Base-by-base conservation (phyloP, 331 rosid species). In the Pyracantha coccinea region DNA sequence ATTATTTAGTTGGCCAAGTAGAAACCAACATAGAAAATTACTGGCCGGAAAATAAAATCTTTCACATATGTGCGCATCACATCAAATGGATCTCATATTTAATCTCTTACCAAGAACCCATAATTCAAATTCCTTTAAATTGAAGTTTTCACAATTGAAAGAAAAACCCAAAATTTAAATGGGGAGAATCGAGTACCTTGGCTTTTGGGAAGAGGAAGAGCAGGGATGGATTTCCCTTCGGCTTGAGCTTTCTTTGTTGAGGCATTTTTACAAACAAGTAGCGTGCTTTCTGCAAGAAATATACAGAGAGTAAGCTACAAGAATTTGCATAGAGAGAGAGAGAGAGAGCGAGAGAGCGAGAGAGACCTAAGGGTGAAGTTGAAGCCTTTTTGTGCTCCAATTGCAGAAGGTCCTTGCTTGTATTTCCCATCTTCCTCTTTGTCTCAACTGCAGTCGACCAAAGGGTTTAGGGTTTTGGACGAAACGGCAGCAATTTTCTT, bases 371-470 rank as follows among this genome's bases (percentile, higher is more conserved):
- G 3, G 96, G 78, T 28, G 96, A 82, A 75, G 82, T 60, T 17
- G 89, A 80, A 1, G 82, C 45, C 27, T 71, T 69, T 20, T 84
- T 82, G 82, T 82, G 90, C 81, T 91, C 98, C 45, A 87, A 80
- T 7, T 69, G 84, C 53, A 91, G 85, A 83, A 93, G 98, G 55
- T 93, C 98, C 77, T 91, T 89, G 81, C 98, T 93, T 33, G 85
- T 78, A 21, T 52, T 80, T 32, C 76, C 85, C 98, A 90, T 88
- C 14, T 41, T 20, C 62, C 41, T 6, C 70, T 24, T 0, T 28
- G 1, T 9, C 47, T 38, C 14, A 38, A 38, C 45, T 38, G 45
- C 10, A 38, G 13, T 38, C 45, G 4, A 38, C 45, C 45, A 38
- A 38, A 6, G 67, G 47, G 31, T 38, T 58, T 55, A 20, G 33